Evolutionary conservation across 768 basidiomycete species (phyloP), one percentile per base, ranked within the genome.

Genomic region (Boletus edulis): DNA sequence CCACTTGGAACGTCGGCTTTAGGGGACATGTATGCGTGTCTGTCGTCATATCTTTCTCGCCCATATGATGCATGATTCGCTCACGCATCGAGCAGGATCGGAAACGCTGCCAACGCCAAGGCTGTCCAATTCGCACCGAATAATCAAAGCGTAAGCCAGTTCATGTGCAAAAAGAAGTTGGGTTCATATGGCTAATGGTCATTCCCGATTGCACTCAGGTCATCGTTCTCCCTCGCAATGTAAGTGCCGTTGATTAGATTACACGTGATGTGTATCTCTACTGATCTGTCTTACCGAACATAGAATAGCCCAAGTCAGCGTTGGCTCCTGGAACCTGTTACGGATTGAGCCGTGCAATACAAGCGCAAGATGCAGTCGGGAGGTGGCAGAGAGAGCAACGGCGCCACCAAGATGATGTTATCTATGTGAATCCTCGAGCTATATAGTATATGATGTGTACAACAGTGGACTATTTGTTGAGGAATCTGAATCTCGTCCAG

Each of bases 1-100:
- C 51, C 18, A 55, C 54, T 22, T 55, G 54, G 54, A 55, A 41
- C 14, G 35, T 55, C n/a, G 54, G 50, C 14, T 42, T 42, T 11
- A 50, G 54, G 31, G 48, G 54, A 12, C 29, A 44, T 22, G 15
- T 35, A 50, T 55, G 32, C 17, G 48, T 55, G 54, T 55, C 29
- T 31, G 48, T 3, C 11, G 38, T 31, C 34, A 7, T 22, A 2
- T 31, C 7, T 0, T 2, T 38, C 12, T 32, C 1, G 4, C 41
- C 24, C 24, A 24, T 27, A 22, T 27, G 27, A 27, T 10, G 35
- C 7, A 13, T 15, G 35, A 7, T 37, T 39, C 13, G 35, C 13
- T 18, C 17, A 2, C 17, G 5, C 8, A 27, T 27, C 14, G 5
- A n/a, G 11, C 29, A 55, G 54, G 17, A 50, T 60, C 15, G 59